Conservation (phyloP, 129 eudicot species). For the Helianthus tuberosus region DNA sequence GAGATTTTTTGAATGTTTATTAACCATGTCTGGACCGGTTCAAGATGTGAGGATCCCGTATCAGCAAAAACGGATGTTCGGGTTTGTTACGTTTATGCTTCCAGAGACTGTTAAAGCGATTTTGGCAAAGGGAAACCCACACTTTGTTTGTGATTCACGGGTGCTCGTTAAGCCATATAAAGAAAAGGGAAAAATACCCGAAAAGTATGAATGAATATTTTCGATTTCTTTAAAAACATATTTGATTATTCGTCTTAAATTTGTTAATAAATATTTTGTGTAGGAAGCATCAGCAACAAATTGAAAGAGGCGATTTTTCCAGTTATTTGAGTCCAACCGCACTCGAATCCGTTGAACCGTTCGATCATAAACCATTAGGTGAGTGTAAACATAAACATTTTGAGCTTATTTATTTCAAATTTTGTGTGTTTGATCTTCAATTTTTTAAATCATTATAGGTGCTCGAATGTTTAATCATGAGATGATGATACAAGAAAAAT, state of each 20-base stretch:
- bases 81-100: slow-evolving; percentile 85
- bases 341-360: slow-evolving; percentile 70
- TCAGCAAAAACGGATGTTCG: slow-evolving; percentile 97
- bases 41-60: slow-evolving; percentile 98
- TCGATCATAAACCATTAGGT: slow-evolving; percentile 69
- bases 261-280: slow-evolving; percentile 2
- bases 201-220: slow-evolving; percentile 46
- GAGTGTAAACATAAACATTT: not conserved
- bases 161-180: slow-evolving; percentile 98
- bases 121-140: slow-evolving; percentile 95
- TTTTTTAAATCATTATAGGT: slow-evolving; percentile 37
- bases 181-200: slow-evolving; percentile 94
- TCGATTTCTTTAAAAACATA: not conserved
- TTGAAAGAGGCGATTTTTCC: slow-evolving; percentile 74
- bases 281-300: slow-evolving; percentile 71
- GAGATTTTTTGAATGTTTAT: slow-evolving; percentile 24
- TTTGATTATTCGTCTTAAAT: not conserved
- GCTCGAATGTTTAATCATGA: slow-evolving; percentile 76
- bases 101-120: slow-evolving; percentile 93
- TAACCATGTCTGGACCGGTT: slow-evolving; percentile 85
- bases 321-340: slow-evolving; percentile 75
- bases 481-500: slow-evolving; percentile 66
- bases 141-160: slow-evolving; percentile 94
- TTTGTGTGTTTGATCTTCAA: not conserved
- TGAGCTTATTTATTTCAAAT: not conserved